Conservation (phyloP, 2,329 filamentous ascomycete genomes). For the Aureobasidium leucospermi region DNA sequence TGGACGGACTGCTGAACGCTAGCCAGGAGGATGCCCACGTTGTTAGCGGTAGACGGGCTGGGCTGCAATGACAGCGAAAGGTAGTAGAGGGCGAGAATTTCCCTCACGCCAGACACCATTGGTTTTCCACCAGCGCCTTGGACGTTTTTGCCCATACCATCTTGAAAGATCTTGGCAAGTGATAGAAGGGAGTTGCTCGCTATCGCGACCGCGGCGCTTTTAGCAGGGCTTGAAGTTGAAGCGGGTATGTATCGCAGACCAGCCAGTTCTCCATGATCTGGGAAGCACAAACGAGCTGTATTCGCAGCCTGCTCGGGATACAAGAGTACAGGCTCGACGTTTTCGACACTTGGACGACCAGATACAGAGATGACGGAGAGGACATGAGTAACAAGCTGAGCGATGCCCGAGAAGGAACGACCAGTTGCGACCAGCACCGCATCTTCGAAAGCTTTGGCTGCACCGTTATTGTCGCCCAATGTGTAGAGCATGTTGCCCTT, state of each 20-base stretch:
- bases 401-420: constrained; percentile 60
- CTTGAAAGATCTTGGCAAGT: constrained; percentile 94
- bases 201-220: constrained; percentile 77
- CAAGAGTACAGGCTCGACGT: constrained; percentile 62
- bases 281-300: constrained; percentile 77
- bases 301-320: constrained; percentile 75
- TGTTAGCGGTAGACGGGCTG: constrained; percentile 95
- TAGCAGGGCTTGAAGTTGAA: constrained; percentile 56
- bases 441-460: constrained; percentile 87
- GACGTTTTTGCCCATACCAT: constrained; percentile 76
- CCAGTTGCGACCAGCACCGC: constrained; percentile 85
- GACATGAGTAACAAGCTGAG: constrained; percentile 70
- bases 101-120: constrained; percentile 68
- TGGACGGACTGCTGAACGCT: constrained; percentile 68
- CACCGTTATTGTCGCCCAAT: constrained; percentile 70
- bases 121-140: constrained; percentile 25
- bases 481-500: constrained; percentile 99
- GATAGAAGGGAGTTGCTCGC: constrained; percentile 94
- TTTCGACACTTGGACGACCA: constrained; percentile 23
- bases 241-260: constrained; percentile 61
- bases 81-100: constrained; percentile 93
- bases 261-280: constrained; percentile 66
- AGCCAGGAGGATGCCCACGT: constrained; percentile 93
- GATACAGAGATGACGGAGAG: constrained; percentile 54
- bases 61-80: constrained; percentile 88